Conservation (phyloP, 2,329 filamentous ascomycete species). For the Emergomyces pasteurianus region DNA sequence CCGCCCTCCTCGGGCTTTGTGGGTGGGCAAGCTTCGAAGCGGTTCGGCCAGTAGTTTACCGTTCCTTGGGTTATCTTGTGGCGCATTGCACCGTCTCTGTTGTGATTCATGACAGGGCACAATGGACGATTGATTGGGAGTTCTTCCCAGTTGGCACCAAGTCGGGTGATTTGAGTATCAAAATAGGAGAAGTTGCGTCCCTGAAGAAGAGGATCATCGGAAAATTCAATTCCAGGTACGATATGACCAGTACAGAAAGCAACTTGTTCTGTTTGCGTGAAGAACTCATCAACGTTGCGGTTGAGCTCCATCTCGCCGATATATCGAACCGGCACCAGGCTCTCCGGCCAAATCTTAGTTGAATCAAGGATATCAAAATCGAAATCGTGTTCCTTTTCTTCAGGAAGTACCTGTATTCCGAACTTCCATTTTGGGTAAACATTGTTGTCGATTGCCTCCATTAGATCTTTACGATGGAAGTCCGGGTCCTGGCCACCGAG, state of each 20-base stretch:
- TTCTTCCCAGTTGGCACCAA: conserved; percentile 66
- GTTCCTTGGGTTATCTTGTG: conserved; percentile 63
- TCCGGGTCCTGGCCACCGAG: conserved; percentile 64
- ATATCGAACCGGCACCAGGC: conserved; percentile 60
- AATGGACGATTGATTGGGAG: conserved; percentile 65
- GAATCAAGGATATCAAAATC: conserved; percentile 79
- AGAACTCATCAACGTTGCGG: conserved; percentile 68
- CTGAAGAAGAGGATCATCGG: conserved; percentile 61
- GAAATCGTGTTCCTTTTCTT: conserved; percentile 60
- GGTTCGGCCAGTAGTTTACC: conserved; percentile 72
- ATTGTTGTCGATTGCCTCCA: conserved; percentile 60
- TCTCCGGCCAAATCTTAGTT: conserved; percentile 78
- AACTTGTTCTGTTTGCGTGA: conserved; percentile 69
- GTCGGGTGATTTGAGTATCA: conserved; percentile 48
- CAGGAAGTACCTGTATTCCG: conserved; percentile 65
- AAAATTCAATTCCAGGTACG: conserved; percentile 66
- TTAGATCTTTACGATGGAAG: conserved; percentile 68
- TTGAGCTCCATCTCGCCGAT: conserved; percentile 73
- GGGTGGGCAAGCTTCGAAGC: conserved; percentile 52
- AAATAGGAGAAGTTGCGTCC: conserved; percentile 56
- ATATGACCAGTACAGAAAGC: conserved; percentile 74
- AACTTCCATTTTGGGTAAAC: conserved; percentile 68
- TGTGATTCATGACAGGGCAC: conserved; percentile 63
- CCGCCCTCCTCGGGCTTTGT: conserved; percentile 50
- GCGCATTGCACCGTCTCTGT: conserved; percentile 61